These are phyloP conservation scores for Tuber borchii DNA, from an alignment of 495 filamentous ascomycete genomes.

Conservation along the genomic window DNA sequence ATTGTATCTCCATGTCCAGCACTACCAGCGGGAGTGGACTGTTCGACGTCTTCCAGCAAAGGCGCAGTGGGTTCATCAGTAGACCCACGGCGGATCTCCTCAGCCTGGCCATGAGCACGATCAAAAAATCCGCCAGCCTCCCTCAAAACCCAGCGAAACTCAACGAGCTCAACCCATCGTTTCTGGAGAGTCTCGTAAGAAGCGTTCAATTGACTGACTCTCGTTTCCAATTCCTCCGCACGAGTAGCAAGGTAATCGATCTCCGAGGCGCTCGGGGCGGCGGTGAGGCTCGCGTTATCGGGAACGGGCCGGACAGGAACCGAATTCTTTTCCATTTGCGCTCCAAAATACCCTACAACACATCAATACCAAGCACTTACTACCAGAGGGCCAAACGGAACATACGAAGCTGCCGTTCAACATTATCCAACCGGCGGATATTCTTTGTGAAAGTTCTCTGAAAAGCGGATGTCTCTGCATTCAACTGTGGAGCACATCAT, in stretches of 20 bases:
- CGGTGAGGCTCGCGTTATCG: constrained; percentile 76
- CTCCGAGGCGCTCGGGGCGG: constrained; percentile 79
- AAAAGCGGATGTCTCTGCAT: constrained; percentile 84
- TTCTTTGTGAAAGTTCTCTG: constrained; percentile 96
- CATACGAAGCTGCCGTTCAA: constrained; percentile 92
- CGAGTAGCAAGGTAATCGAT: constrained; percentile 93
- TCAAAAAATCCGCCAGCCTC: constrained; percentile 98
- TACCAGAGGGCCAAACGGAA: constrained; percentile 8
- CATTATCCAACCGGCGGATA: constrained; percentile 93
- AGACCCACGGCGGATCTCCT: constrained; percentile 86
- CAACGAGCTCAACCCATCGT: constrained; percentile 89
- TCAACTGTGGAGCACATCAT: constrained; percentile 56
- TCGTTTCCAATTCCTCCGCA: constrained; percentile 82
- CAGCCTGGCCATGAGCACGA: constrained; percentile 86
- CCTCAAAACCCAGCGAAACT: constrained; percentile 94
- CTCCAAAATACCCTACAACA: constrained; percentile 73
- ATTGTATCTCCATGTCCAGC: constrained; percentile 44
- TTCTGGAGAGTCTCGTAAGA: constrained; percentile 98
- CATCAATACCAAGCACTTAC: constrained; percentile 14
- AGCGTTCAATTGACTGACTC: constrained; percentile 84
- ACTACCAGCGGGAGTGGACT: constrained; percentile 31
- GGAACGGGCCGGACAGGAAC: constrained; percentile 77
- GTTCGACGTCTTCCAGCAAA: constrained; percentile 42
- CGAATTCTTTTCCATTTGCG: constrained; percentile 85
- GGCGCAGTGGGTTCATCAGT: constrained; percentile 63